Evolutionary conservation across 768 basidiomycete genomes (phyloP), one percentile per base, ranked within the genome.

Genomic region (Agrocybe praecox): DNA sequence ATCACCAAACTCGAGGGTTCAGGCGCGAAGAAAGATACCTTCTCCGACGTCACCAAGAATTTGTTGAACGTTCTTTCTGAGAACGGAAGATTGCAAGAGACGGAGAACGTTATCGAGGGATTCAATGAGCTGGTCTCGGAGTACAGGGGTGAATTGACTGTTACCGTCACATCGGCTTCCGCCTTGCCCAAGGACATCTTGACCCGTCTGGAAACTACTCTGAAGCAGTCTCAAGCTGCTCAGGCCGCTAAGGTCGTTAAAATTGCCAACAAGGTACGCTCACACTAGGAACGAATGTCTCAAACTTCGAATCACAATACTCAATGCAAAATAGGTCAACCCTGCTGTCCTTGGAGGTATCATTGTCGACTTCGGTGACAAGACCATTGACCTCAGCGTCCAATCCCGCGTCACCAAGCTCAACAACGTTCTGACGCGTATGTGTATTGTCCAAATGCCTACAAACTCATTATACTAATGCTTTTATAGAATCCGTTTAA

Each of bases 291-390:
- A n/a, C n/a, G n/a, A 22, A 58, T 40, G 32, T 18, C 23, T 57
- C 10, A 40, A 40, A 50, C 22, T 9, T 49, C 15, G 24, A 40
- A 22, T 33, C 15, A 15, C 17, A 2, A 2, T 56, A n/a, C 48
- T 56, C 19, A 29, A 40, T 24, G 32, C 10, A 5, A 17, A 14
- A 24, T 58, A 96, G 94, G 90, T 98, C 68, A 95, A 98, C 80
- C 87, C 94, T 44, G 77, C 85, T n/a, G 79, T 98, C 55, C 76
- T 98, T 60, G 97, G 96, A 56, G 97, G 97, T 49, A 73, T 98
- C 57, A 82, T 98, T 58, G 89, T 99, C 48, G 97, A 99, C 77
- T 94, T 99, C 69, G 96, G 95, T 61, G 97, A 98, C 80, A 96
- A 96, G 81, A 94, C 94, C 52, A 90, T 99, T 66, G 97, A 99